Evolutionary conservation across 768 basidiomycete species (phyloP), one percentile per base, ranked within the genome.

Genomic region (Favolaschia claudopus): DNA sequence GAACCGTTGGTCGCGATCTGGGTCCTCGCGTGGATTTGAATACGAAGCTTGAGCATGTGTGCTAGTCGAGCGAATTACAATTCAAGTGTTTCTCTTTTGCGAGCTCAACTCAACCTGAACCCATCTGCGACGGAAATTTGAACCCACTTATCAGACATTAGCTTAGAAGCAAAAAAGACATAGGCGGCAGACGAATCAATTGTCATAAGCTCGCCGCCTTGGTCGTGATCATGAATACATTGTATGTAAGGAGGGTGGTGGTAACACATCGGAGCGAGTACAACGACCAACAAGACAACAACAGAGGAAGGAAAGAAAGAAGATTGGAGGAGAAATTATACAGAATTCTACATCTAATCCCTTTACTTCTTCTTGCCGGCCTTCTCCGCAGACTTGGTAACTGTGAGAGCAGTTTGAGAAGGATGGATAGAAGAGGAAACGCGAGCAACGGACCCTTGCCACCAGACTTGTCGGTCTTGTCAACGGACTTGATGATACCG

Each of bases 401-500:
- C 92, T 91, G 69, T n/a, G 39, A 69, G 49, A 62, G 22, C 34
- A 29, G 48, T 13, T 20, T 38, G 32, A 32, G 42, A 32, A 52
- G n/a, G 37, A 47, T 46, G 25, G 52, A 50, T 24, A 28, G 27
- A 44, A 54, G 15, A 43, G 22, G 36, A 54, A 27, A 51, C 20
- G 2, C 10, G 31, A 39, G 27, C 13, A 15, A 76, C 81, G 73
- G 69, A 89, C 89, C 87, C 87, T 96, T 96, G 70, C 95, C 95
- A 70, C 85, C 82, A 72, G 81, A 69, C 79, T 93, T 95, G 58
- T 96, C 95, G 66, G 93, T 86, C 89, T 96, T 96, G 52, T 97
- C 95, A 64, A 97, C 95, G 61, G 88, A 87, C 85, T 98, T 98
- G 87, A 99, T 97, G 83, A 98, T 92, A 80, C 95, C 95, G 71